Base-by-base conservation (phyloP, 2,329 filamentous ascomycete species). In the Monilinia aucupariae region DNA sequence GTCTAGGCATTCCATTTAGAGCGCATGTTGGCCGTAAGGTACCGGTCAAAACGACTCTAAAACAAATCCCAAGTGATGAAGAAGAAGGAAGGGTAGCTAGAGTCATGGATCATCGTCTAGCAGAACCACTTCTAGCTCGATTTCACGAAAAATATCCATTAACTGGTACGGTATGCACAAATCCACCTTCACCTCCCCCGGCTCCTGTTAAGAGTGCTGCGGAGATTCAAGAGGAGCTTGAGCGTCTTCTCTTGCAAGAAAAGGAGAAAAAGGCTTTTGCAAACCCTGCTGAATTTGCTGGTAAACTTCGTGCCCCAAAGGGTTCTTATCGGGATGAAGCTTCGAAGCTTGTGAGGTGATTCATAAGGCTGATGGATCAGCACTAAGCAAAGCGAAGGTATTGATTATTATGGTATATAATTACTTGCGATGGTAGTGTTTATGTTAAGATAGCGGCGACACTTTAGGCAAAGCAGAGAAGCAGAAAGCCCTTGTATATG, bases 101-200 rank as follows among this genome's bases (percentile, higher is more conserved):
- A 25, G 62, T 61, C 5, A 64, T 72, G 53, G 63, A 69, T 45
- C 55, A 59, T 27, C 60, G 54, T n/a, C 68, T 70, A 68, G 67
- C 66, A n/a, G 51, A 66, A 27, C 65, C 61, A 25, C 54, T 72
- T 37, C 53, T 74, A 45, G 63, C 68, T 25, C 64, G 66, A 8
- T 73, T 73, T 48, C 65, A 54, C 4, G 66, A 64, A 34, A 73
- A 71, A 39, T 74, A 73, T 65, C 73, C 73, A 41, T 60, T 70
- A 59, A 74, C 73, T 34, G 73, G 73, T 53, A 68, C 64, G 32
- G 34, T 51, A 13, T 65, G 65, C n/a, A 25, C 58, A 30, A 50
- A 43, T 27, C 63, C 51, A 39, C 62, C 53, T 37, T 34, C 30
- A 22, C 53, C 60, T 22, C 22, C 34, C 5, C 45, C 48, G 20